phyloP scores from a whole-genome alignment of 129 eudicot genomes.

The Mikania micrantha region DNA sequence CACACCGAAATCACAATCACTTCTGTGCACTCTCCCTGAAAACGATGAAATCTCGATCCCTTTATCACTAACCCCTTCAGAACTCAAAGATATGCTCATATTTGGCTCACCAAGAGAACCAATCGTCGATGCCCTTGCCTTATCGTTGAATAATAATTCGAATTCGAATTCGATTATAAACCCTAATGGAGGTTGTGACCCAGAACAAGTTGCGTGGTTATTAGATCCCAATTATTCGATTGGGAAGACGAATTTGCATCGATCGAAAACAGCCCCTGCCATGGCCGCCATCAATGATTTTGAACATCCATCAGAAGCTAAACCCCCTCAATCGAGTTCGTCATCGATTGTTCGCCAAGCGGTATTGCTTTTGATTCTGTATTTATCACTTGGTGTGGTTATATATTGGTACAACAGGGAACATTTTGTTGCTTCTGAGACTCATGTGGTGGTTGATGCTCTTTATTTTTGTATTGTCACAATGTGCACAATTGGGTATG shows the following conservation, averaged over 20 bases:
- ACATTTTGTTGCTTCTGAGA: constrained; percentile 52
- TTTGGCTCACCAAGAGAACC: constrained; percentile 56
- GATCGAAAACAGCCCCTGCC: constrained; percentile 96
- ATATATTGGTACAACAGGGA: constrained; percentile 60
- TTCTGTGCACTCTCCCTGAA: constrained; percentile 55
- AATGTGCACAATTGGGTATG: constrained; percentile 97
- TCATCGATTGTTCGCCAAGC: constrained; percentile 61
- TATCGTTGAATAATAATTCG: background rate
- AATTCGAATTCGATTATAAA: background rate
- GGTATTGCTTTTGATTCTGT: constrained; percentile 50
- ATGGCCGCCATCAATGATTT: constrained; percentile 80
- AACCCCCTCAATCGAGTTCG: constrained; percentile 39
- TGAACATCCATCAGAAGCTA: constrained; percentile 10
- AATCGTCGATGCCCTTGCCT: constrained; percentile 48
- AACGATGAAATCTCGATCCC: constrained; percentile 60
- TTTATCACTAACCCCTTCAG: constrained; percentile 56
- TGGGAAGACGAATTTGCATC: constrained; percentile 56
- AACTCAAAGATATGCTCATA: constrained; percentile 63
- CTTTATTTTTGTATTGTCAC: constrained; percentile 90
- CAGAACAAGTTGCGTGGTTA: constrained; percentile 32
- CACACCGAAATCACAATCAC: constrained; percentile 35
- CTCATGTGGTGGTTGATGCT: constrained; percentile 91
- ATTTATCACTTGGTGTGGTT: constrained; percentile 62
- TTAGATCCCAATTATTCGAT: constrained; percentile 46
- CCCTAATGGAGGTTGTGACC: background rate